Evolutionary conservation across 2,329 filamentous ascomycete species (phyloP), one percentile per base, ranked within the genome.

Genomic region (Phaeosphaeria sp.): DNA sequence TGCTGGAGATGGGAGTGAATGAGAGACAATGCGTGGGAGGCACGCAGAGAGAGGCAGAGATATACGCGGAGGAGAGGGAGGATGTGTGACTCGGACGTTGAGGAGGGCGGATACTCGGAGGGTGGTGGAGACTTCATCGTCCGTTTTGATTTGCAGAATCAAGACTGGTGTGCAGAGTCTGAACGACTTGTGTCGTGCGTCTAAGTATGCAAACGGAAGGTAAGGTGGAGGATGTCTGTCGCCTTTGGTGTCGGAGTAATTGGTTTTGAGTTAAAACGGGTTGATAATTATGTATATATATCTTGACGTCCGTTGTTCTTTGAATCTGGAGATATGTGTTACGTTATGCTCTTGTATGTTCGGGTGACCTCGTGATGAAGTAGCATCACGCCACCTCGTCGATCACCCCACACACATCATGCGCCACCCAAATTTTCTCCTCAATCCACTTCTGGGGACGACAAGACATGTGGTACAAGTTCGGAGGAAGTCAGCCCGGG

Each of bases 1-100:
- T 53, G 51, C 20, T 53, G 51, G 17, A 53, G 25, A 7, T 47
- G 43, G 15, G 30, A 44, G 44, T 53, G 51, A 6, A 53, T 47
- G 20, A 18, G 15, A 11, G 21, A 47, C 15, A 43, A 43, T 9
- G 43, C 44, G 22, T 53, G 43, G 43, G 46, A 43, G 43, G 51
- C 51, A 27, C 51, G 51, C 8, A 53, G 44, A 5, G 46, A 30
- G 25, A 53, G 51, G 13, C 43, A 21, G 43, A 53, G 39, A 21
- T 47, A 47, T 18, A 17, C 30, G 30, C 44, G 27, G 21, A 53
- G 36, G 22, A 45, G 50, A 15, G 51, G 36, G 43, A 20, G 42
- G 42, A 47, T 43, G 25, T 36, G 42, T 42, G 15, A 24, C 27
- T 30, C 36, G 51, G 30, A 18, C 11, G 51, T 22, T 15, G 36